Conservation (phyloP, 129 eudicot species). For the Centella asiatica region DNA sequence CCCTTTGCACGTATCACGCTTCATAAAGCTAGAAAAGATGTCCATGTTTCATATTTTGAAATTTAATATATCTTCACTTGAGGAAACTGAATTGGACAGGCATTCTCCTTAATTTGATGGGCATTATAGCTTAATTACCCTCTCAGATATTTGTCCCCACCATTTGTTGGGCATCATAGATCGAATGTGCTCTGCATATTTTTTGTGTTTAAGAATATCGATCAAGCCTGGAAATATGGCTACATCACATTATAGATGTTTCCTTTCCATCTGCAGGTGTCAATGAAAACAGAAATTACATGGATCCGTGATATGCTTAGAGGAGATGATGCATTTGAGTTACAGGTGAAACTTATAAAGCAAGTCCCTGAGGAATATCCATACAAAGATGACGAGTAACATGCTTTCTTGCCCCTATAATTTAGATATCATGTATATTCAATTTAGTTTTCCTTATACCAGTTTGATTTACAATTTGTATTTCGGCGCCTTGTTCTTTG, state of each 20-base stretch:
- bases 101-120: not conserved
- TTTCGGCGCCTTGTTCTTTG: too few species aligned
- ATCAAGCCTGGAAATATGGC: not conserved
- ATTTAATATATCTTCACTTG: not conserved
- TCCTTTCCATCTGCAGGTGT: conserved; percentile 42
- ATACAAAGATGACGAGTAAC: conserved; percentile 86
- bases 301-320: conserved; percentile 92
- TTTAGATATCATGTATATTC: not conserved
- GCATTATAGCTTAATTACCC: too few species aligned
- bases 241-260: conserved; percentile 3
- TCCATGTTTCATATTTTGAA: too few species aligned
- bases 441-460: not conserved
- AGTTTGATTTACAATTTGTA: too few species aligned
- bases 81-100: not conserved
- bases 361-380: conserved; percentile 98
- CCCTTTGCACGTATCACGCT: too few species aligned
- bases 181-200: not conserved
- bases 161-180: not conserved
- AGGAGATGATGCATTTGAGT: conserved; percentile 91
- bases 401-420: not conserved
- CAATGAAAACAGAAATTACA: conserved; percentile 94
- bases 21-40: too few species aligned
- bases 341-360: conserved; percentile 87
- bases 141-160: too few species aligned
- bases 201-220: too few species aligned